These are phyloP conservation scores for Diacronema lutheri DNA, from an alignment of 78 protist genomes.

Conservation along the genomic window DNA sequence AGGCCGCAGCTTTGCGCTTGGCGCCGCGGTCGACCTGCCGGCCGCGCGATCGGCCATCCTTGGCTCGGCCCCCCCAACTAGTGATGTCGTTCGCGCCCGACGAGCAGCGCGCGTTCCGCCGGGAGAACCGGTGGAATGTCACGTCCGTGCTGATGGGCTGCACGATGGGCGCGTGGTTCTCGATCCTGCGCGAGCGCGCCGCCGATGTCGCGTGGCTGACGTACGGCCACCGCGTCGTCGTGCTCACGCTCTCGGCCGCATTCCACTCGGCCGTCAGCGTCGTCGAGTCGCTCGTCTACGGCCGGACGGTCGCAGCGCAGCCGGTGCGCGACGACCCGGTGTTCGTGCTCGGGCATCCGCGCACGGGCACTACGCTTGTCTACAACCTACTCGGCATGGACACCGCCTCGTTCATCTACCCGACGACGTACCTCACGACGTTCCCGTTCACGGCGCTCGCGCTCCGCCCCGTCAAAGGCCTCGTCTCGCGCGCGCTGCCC, in stretches of 20 bases:
- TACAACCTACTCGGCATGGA: neutral
- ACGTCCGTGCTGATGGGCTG: no score
- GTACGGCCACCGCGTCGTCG: neutral
- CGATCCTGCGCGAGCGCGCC: no score
- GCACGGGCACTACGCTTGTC: constrained; percentile 15
- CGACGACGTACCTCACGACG: neutral
- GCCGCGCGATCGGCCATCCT: no score
- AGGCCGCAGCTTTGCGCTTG: no score
- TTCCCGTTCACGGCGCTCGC: neutral
- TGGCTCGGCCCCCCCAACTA: no score
- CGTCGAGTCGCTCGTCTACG: neutral
- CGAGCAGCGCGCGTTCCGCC: no score
- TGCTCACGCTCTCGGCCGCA: neutral
- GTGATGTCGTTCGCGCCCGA: no score
- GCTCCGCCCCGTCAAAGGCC: neutral
- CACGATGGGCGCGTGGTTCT: no score
- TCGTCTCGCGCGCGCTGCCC: neutral
- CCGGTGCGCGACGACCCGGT: neutral
- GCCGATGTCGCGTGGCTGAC: neutral
- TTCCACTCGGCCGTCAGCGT: neutral
- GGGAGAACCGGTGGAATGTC: no score
- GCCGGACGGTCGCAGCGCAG: neutral
- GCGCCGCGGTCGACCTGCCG: no score
- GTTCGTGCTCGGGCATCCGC: constrained; percentile 18
- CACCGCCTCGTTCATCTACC: neutral